These are phyloP conservation scores for Cajanus cajan DNA, from an alignment of 306 rosid species.

Conservation along the genomic window DNA sequence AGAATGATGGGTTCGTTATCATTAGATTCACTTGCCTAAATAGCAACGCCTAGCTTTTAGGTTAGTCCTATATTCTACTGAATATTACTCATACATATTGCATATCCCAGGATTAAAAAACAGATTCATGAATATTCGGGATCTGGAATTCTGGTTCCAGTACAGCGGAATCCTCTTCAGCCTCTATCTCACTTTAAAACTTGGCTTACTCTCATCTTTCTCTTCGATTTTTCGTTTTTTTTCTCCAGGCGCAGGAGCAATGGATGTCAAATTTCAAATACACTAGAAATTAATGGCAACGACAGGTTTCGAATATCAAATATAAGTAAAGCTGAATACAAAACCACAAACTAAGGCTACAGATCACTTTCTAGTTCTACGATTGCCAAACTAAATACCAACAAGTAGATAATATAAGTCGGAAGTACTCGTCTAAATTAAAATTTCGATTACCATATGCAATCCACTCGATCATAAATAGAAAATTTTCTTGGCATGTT, in stretches of 20 bases:
- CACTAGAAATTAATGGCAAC: neutral
- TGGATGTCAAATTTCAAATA: neutral
- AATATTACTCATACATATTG: too few species aligned
- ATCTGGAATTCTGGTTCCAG: too few species aligned
- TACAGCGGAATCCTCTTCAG: too few species aligned
- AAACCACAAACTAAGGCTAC: neutral
- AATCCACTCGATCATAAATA: constrained; percentile 32
- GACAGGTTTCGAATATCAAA: neutral
- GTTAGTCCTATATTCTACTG: neutral
- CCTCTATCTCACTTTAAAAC: too few species aligned
- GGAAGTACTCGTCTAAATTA: neutral
- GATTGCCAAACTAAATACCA: neutral
- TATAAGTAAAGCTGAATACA: neutral
- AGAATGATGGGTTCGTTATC: neutral
- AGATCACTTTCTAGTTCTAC: neutral
- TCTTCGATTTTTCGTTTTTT: neutral
- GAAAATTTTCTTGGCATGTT: constrained; percentile 25
- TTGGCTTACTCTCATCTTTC: too few species aligned
- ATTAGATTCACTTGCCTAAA: neutral
- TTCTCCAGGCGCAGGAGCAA: neutral
- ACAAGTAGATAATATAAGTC: neutral
- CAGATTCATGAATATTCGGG: neutral
- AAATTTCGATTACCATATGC: constrained; percentile 22
- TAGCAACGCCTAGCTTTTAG: neutral
- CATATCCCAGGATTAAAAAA: neutral